Evolutionary conservation across 176 grass and related monocot genomes (phyloP), one percentile per base, ranked within the genome.

Genomic region (Alloteropsis semialata): DNA sequence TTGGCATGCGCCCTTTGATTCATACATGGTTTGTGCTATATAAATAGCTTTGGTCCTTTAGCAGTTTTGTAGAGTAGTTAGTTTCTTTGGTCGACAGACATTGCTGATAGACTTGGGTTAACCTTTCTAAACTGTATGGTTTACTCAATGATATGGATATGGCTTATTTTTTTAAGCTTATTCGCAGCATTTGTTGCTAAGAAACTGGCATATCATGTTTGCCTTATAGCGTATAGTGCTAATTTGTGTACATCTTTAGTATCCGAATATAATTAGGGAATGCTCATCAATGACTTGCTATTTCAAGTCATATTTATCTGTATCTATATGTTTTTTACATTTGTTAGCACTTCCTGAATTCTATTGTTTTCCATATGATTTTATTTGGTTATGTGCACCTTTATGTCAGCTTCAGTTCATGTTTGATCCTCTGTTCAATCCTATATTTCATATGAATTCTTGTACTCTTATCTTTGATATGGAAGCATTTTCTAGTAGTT

Each of bases 61-160:
- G 72, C 81, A 83, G 27, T 85, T 89, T 85, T 89, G 82, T 77
- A 85, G 54, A 76, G 61, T 72, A 65, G 83, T 19, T 83, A 49
- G 36, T 30, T 63, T 77, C 48, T 81, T 69, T 8, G 49, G 36
- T 34, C 55, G 8, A 54, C 34, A 85, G 65, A 48, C 21, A 77
- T 62, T 81, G 27, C 16, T 62, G 43, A 51, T 85, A 81, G 55
- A 84, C 50, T 84, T 68, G 19, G 76, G 56, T 81, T 5, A 77
- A 6, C 32, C 15, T 77, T 89, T 72, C 70, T 80, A 32, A 85
- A 33, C 27, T 86, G 78, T 85, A 89, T 45, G 71, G 50, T 54
- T 80, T 68, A 76, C 69, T 77, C 78, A 78, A 25, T 72, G 72
- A 65, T 72, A 77, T 72, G 72, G 48, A 90, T 72, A 77, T 28